Evolutionary conservation across 805 yeast genomes (phyloP).

Genomic region (Barnettozyma vustinii): DNA sequence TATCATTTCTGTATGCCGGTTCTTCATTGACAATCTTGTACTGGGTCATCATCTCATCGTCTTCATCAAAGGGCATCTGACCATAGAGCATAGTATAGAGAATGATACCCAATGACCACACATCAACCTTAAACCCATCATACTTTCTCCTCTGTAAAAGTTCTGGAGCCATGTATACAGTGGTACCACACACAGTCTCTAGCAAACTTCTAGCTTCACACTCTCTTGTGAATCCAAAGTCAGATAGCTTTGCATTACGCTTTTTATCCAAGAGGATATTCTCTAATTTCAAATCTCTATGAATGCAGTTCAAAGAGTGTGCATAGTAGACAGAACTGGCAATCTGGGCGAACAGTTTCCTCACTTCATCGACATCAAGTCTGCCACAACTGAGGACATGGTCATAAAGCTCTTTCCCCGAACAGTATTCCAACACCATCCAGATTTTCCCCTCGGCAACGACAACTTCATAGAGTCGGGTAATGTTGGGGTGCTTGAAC

Average conservation of each 20-base stretch:
- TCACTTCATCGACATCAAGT: slow-evolving; percentile 45
- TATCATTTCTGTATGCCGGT: slow-evolving; percentile 48
- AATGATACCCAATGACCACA: slow-evolving; percentile 91
- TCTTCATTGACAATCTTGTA: slow-evolving; percentile 56
- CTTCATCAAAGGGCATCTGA: slow-evolving; percentile 87
- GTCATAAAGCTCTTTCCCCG: slow-evolving; percentile 72
- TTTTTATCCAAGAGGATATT: slow-evolving; percentile 59
- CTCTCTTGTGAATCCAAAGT: slow-evolving; percentile 92
- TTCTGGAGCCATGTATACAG: slow-evolving; percentile 97
- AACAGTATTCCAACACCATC: slow-evolving; percentile 88
- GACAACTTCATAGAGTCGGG: slow-evolving; percentile 79
- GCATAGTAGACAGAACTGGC: slow-evolving; percentile 58
- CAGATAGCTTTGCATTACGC: slow-evolving; percentile 70
- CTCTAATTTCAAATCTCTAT: slow-evolving; percentile 80
- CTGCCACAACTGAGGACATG: slow-evolving; percentile 49
- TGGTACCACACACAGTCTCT: slow-evolving; percentile 89
- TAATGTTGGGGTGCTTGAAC: slow-evolving; percentile 77
- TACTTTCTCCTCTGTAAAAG: slow-evolving; percentile 62
- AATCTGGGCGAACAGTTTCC: slow-evolving; percentile 57
- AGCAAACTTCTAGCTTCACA: slow-evolving; percentile 49
- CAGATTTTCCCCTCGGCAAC: slow-evolving; percentile 76
- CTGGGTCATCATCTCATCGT: slow-evolving; percentile 58
- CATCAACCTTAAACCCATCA: slow-evolving; percentile 76
- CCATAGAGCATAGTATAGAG: slow-evolving; percentile 81
- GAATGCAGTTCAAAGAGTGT: slow-evolving; percentile 73